A percentile compares a stretch with the other conserved stretches of the same genome.
These are phyloP conservation scores for Pythium sp. DNA, from an alignment of 352 stramenopile species.

Conservation along the genomic window DNA sequence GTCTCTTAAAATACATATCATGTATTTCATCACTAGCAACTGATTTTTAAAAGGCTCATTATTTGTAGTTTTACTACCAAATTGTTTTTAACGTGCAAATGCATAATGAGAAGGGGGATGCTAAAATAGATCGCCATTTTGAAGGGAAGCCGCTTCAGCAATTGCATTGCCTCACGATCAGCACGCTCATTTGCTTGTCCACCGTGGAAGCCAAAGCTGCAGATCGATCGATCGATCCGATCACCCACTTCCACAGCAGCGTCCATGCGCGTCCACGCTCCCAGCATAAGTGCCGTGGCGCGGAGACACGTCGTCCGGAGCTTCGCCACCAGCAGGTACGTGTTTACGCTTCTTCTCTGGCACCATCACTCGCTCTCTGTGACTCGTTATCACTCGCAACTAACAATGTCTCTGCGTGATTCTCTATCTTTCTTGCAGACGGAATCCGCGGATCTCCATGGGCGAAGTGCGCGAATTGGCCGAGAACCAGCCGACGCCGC, in stretches of 20 bases:
- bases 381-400: background rate
- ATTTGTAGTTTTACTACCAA: background rate
- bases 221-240: background rate
- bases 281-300: background rate
- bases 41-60: background rate
- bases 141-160: conserved; percentile 6
- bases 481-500: conserved; percentile 47
- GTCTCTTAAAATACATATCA: background rate
- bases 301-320: background rate
- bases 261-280: conserved; percentile 5
- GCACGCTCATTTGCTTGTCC: background rate
- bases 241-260: background rate
- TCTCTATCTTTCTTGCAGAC: background rate
- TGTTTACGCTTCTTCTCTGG: background rate
- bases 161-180: background rate
- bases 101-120: background rate
- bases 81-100: background rate
- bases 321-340: conserved; percentile 7
- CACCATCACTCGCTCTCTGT: background rate
- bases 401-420: background rate
- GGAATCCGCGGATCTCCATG: conserved; percentile 44
- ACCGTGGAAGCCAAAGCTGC: background rate
- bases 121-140: conserved; percentile 7
- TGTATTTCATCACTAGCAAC: background rate
- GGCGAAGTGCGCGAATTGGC: conserved; percentile 62